A percentile compares a stretch with the other conserved stretches of the same genome.
Conservation (phyloP, 306 rosid genomes). For the Spatholobus suberectus region DNA sequence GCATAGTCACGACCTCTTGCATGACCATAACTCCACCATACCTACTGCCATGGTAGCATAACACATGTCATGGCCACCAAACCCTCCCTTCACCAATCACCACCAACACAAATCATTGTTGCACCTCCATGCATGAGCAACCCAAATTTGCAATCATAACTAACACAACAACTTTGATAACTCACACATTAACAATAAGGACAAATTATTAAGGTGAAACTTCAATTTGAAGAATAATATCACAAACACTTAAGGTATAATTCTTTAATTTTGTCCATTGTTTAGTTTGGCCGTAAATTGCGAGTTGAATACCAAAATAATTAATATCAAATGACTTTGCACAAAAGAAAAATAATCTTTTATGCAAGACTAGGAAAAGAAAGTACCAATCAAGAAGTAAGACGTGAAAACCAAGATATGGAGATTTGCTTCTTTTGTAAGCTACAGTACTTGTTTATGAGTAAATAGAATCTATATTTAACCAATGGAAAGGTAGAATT, state of each 20-base stretch:
- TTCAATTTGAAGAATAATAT: background rate
- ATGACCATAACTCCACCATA: background rate
- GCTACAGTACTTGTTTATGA: background rate
- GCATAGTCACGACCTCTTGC: background rate
- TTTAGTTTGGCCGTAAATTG: background rate
- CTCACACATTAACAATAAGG: background rate
- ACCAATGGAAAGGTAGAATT: background rate
- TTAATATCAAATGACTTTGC: background rate
- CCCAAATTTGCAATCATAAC: background rate
- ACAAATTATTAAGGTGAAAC: background rate
- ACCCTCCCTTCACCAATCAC: background rate
- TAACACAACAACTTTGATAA: background rate
- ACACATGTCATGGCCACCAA: constrained; percentile 6
- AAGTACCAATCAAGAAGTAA: background rate
- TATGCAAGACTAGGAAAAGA: background rate
- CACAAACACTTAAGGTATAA: background rate
- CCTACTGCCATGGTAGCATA: background rate
- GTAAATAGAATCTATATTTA: background rate
- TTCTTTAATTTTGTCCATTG: background rate
- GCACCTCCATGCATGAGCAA: background rate
- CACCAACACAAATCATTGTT: background rate
- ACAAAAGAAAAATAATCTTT: background rate
- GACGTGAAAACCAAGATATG: background rate
- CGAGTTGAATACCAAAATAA: background rate
- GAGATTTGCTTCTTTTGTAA: background rate